Evolutionary conservation across 73 alveolate species (phyloP).

Genomic region (Tetrahymena malaccensis): DNA sequence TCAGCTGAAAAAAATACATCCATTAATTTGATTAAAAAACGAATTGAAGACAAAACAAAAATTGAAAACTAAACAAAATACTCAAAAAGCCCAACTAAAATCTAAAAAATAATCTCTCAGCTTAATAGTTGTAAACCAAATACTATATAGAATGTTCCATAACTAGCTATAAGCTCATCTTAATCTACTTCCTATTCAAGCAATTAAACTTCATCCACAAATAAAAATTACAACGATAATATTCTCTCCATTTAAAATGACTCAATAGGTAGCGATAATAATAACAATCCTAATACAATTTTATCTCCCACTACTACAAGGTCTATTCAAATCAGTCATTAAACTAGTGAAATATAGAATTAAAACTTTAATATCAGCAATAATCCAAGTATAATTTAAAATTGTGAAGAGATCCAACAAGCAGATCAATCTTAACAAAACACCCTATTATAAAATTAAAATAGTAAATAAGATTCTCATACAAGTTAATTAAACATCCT

Average conservation of each 20-base stretch:
- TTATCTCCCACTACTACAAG: neutral
- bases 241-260: neutral
- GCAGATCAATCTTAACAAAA: neutral
- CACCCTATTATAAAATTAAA: neutral
- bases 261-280: too few relatives aligned
- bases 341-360: neutral
- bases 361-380: neutral
- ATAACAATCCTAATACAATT: neutral
- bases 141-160: neutral
- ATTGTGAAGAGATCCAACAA: neutral
- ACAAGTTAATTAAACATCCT: neutral
- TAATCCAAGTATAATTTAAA: neutral
- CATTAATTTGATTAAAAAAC: neutral
- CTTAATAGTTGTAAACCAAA: neutral
- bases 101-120: neutral
- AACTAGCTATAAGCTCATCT: neutral
- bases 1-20: neutral
- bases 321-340: neutral
- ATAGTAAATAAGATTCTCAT: neutral
- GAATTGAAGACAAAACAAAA: neutral
- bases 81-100: neutral
- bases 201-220: neutral
- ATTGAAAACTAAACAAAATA: neutral
- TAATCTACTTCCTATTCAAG: neutral
- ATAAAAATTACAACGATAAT: neutral